These are phyloP conservation scores for Mucor saturninus DNA, from an alignment of 371 early-diverging fungal species.

Conservation along the genomic window DNA sequence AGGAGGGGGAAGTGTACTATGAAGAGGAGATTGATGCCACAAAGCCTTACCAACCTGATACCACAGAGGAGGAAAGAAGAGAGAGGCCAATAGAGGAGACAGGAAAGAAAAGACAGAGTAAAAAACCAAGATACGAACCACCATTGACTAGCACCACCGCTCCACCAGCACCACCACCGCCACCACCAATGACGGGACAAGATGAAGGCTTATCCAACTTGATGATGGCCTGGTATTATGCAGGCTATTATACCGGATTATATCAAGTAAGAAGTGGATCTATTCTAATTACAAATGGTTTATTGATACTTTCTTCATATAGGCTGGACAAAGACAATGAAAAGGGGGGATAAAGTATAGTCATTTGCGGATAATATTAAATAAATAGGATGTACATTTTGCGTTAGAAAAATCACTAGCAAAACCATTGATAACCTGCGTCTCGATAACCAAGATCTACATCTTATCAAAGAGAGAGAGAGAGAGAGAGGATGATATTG, in stretches of 20 bases:
- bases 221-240: constrained; percentile 80
- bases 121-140: constrained; percentile 5
- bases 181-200: constrained; percentile 1
- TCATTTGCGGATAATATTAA: too few species aligned
- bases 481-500: too few species aligned
- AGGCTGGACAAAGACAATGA: background rate
- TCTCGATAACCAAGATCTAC: too few species aligned
- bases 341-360: too few species aligned
- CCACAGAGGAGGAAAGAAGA: background rate
- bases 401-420: too few species aligned
- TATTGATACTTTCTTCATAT: background rate
- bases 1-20: background rate
- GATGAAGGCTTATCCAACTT: constrained; percentile 47
- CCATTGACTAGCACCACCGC: background rate
- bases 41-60: background rate
- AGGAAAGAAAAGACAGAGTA: background rate
- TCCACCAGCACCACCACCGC: constrained; percentile 9
- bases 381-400: too few species aligned
- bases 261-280: constrained; percentile 47
- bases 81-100: constrained; percentile 2
- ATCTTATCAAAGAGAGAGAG: too few species aligned
- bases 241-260: constrained; percentile 78
- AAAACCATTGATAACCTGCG: too few species aligned
- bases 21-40: constrained; percentile 5
- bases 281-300: background rate